These are phyloP conservation scores for Russula sp. DNA, from an alignment of 768 basidiomycete genomes.

Conservation along the genomic window DNA sequence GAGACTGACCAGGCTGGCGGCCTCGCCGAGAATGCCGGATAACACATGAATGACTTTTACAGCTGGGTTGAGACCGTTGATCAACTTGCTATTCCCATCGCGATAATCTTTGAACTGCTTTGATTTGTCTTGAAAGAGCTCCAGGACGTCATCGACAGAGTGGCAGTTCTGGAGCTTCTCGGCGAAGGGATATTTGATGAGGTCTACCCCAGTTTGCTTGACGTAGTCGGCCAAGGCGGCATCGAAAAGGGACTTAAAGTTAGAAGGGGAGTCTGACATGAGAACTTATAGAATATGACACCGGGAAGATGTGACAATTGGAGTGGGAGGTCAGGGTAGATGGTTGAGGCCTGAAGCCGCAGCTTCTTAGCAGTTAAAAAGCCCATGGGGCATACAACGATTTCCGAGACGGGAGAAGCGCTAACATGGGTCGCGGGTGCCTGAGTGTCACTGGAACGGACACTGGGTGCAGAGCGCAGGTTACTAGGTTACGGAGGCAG, in stretches of 20 bases:
- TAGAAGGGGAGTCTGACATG: background rate
- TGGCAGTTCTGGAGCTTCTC: background rate
- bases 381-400: no score
- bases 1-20: background rate
- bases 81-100: background rate
- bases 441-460: no score
- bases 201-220: background rate
- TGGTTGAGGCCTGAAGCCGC: no score
- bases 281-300: no score
- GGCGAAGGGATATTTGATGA: background rate
- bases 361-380: no score
- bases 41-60: background rate
- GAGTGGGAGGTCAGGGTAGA: no score
- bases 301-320: no score
- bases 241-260: background rate
- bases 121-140: background rate
- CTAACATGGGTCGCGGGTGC: no score
- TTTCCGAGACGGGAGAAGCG: no score
- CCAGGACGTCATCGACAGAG: background rate
- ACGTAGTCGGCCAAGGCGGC: background rate
- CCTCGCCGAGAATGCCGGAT: background rate
- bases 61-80: background rate
- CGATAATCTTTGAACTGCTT: background rate
- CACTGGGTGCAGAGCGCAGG: no score
- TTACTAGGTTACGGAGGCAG: no score